phyloP scores from a whole-genome alignment of 2,329 filamentous ascomycete species.

The Colletotrichum spinosum region DNA sequence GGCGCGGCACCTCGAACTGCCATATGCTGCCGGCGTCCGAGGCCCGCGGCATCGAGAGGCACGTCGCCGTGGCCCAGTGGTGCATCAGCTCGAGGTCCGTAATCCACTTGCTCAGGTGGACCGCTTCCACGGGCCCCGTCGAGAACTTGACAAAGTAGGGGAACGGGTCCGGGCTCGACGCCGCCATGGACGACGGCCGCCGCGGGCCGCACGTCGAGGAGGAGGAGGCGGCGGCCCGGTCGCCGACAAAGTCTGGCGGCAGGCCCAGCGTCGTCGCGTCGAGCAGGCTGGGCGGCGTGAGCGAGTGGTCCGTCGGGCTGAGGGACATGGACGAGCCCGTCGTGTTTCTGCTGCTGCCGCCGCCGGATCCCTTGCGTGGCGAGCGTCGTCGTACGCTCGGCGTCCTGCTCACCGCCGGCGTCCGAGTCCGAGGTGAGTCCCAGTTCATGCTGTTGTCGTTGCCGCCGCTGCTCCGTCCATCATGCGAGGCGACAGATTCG shows the following conservation, averaged over 20 bases:
- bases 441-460: constrained; percentile 18
- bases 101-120: constrained; percentile 44
- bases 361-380: constrained; percentile 11
- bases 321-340: constrained; percentile 21
- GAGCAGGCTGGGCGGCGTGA: constrained; percentile 20
- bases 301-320: constrained; percentile 18
- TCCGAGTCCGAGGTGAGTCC: constrained; percentile 1
- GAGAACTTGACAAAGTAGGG: constrained; percentile 42
- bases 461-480: neutral
- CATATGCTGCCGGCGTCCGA: constrained; percentile 43
- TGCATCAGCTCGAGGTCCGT: constrained; percentile 52
- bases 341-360: constrained; percentile 21
- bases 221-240: constrained; percentile 11
- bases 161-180: constrained; percentile 34
- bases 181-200: constrained; percentile 14
- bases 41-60: constrained; percentile 45
- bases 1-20: constrained; percentile 44
- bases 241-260: constrained; percentile 19
- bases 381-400: constrained; percentile 13
- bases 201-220: neutral
- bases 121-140: constrained; percentile 36
- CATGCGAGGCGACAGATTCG: no score
- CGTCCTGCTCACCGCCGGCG: neutral
- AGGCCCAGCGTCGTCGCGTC: constrained; percentile 16
- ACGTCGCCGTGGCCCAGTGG: constrained; percentile 47